Conservation (phyloP, 371 early-diverging fungal species). For the Basidiobolus meristosporus region DNA sequence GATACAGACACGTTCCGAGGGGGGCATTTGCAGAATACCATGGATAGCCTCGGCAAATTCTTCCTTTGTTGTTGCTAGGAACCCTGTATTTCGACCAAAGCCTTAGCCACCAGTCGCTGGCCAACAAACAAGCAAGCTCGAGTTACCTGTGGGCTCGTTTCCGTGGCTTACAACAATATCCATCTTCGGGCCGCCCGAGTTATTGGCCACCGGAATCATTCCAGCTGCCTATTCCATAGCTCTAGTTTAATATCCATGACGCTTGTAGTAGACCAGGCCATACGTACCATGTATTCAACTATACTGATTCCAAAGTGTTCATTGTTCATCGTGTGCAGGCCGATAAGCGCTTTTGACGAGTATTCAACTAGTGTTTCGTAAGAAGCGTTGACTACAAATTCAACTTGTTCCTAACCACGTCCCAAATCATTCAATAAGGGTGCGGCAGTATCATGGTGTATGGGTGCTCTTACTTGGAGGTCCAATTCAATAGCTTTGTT, state of each 20-base stretch:
- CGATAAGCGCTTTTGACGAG: constrained; percentile 42
- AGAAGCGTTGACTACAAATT: constrained; percentile 65
- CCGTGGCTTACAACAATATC: constrained; percentile 48
- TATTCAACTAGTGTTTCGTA: constrained; percentile 35
- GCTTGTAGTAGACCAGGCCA: background rate
- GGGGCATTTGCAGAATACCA: constrained; percentile 13
- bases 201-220: constrained; percentile 72
- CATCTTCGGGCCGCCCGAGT: constrained; percentile 84
- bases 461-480: constrained; percentile 17
- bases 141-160: background rate
- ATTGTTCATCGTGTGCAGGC: constrained; percentile 88
- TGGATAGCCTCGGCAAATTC: constrained; percentile 31
- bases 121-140: background rate
- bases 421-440: background rate
- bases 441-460: background rate
- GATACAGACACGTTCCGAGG: constrained; percentile 14
- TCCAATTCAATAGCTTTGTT: constrained; percentile 19
- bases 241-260: background rate
- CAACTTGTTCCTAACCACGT: constrained; percentile 36
- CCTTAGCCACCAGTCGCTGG: background rate
- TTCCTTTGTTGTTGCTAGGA: constrained; percentile 26
- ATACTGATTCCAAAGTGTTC: constrained; percentile 96
- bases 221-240: constrained; percentile 54
- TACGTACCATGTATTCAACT: constrained; percentile 85
- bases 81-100: constrained; percentile 14